These are phyloP conservation scores for Monosporascus cannonballus DNA, from an alignment of 2,329 filamentous ascomycete species.

Conservation along the genomic window DNA sequence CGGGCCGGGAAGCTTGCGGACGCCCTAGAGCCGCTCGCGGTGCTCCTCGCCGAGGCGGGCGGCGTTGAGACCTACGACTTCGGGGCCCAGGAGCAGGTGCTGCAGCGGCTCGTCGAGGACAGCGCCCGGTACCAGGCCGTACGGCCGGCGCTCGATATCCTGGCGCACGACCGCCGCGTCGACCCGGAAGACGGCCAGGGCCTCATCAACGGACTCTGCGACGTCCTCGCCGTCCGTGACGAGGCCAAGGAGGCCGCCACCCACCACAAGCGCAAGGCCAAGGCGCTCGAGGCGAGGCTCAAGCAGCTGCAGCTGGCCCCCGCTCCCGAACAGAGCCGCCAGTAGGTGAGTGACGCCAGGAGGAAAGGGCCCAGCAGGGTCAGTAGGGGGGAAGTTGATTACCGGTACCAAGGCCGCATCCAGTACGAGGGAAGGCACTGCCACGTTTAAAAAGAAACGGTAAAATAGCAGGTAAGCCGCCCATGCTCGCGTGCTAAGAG, in stretches of 20 bases:
- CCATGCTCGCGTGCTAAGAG: background rate
- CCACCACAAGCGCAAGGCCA: slow-evolving; percentile 2
- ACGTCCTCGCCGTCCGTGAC: slow-evolving; percentile 10
- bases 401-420: background rate
- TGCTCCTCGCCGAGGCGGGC: slow-evolving; percentile 11
- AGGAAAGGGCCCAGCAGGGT: background rate
- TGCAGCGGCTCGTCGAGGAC: slow-evolving; percentile 14
- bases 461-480: background rate
- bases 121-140: slow-evolving; percentile 6
- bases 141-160: slow-evolving; percentile 10
- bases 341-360: background rate
- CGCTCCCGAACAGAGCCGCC: background rate
- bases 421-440: background rate
- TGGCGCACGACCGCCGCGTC: slow-evolving; percentile 14
- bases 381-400: background rate
- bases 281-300: slow-evolving; percentile 3
- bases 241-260: slow-evolving; percentile 5
- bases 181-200: slow-evolving; percentile 5
- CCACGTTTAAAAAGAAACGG: background rate
- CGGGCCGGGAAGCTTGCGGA: background rate
- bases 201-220: slow-evolving; percentile 3
- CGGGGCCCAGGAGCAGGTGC: background rate
- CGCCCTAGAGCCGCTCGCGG: slow-evolving; percentile 10
- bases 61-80: slow-evolving; percentile 6
- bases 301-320: background rate